A percentile compares a stretch with the other conserved stretches of the same genome.
These are phyloP conservation scores for Nicotiana paniculata DNA, from an alignment of 257 asterid species.

Conservation along the genomic window DNA sequence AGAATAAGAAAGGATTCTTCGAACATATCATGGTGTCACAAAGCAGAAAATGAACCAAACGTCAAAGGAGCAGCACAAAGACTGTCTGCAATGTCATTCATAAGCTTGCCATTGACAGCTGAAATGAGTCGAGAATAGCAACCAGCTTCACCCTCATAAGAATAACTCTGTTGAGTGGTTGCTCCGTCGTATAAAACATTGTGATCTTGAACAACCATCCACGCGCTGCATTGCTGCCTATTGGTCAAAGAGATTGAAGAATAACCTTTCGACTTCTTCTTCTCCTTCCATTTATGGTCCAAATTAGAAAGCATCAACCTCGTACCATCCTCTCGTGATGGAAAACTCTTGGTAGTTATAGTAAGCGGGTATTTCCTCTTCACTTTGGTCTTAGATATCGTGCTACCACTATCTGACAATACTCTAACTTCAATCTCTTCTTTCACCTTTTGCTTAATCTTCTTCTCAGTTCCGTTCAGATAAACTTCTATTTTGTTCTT, in stretches of 20 bases:
- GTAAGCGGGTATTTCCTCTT: slow-evolving; percentile 48
- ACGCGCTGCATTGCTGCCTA: slow-evolving; percentile 45
- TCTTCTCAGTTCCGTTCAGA: slow-evolving; percentile 38
- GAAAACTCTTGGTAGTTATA: slow-evolving; percentile 20
- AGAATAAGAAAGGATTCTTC: background rate
- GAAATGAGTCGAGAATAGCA: slow-evolving; percentile 44
- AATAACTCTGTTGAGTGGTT: slow-evolving; percentile 35
- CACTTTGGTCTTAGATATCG: slow-evolving; percentile 8
- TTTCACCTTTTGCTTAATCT: slow-evolving; percentile 46
- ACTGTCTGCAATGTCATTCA: slow-evolving; percentile 22
- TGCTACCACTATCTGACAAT: slow-evolving; percentile 11
- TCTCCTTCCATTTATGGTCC: slow-evolving; percentile 41
- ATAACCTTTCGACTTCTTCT: slow-evolving; percentile 23
- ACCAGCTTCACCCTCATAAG: slow-evolving; percentile 18
- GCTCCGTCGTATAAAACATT: slow-evolving; percentile 58
- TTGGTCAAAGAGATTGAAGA: slow-evolving; percentile 26
- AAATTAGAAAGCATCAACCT: slow-evolving; percentile 32
- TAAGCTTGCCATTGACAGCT: slow-evolving; percentile 41
- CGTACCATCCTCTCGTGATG: slow-evolving; percentile 25
- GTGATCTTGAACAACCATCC: slow-evolving; percentile 54
- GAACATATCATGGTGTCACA: background rate
- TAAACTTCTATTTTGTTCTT: slow-evolving; percentile 37
- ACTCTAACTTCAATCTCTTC: slow-evolving; percentile 31
- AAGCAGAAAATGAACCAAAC: slow-evolving; percentile 1
- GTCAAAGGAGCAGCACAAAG: slow-evolving; percentile 29